A percentile compares a stretch with the other conserved stretches of the same genome.
These are phyloP conservation scores for Trichoderma sp. DNA, from an alignment of 2,329 filamentous ascomycete species.

Conservation along the genomic window DNA sequence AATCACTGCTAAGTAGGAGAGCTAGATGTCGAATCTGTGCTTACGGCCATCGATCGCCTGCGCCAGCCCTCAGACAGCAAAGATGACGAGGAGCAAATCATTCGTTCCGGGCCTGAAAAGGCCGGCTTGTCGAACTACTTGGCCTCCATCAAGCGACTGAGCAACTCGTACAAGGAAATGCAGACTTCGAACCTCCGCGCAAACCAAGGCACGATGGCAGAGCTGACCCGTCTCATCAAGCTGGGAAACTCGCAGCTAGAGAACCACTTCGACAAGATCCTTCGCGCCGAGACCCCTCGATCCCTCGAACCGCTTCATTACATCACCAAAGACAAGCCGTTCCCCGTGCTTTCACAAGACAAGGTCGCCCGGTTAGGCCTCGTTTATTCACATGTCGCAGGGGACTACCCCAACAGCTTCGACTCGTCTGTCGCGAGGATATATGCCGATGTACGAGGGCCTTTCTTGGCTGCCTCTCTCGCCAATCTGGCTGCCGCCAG, in stretches of 20 bases:
- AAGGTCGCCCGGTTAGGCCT: constrained; percentile 73
- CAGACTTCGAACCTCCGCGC: constrained; percentile 87
- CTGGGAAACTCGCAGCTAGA: constrained; percentile 82
- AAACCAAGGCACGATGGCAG: constrained; percentile 84
- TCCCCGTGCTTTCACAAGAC: constrained; percentile 77
- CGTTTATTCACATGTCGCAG: constrained; percentile 75
- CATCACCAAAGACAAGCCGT: constrained; percentile 84
- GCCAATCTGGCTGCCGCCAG: constrained; percentile 87
- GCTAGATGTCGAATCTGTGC: constrained; percentile 79
- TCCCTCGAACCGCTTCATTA: constrained; percentile 88
- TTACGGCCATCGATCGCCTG: constrained; percentile 83
- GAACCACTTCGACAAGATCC: constrained; percentile 74
- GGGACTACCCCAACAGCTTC: constrained; percentile 54
- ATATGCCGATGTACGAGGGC: constrained; percentile 82
- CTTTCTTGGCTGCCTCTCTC: constrained; percentile 80
- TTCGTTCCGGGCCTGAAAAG: constrained; percentile 82
- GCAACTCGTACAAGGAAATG: constrained; percentile 80
- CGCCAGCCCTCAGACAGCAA: constrained; percentile 91
- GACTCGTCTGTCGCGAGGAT: constrained; percentile 76
- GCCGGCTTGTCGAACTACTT: constrained; percentile 83
- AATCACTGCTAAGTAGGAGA: constrained; percentile 26
- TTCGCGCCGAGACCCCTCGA: constrained; percentile 73
- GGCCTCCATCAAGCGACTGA: constrained; percentile 83
- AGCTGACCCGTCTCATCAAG: constrained; percentile 75
- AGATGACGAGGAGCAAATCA: constrained; percentile 86